Evolutionary conservation across 495 filamentous ascomycete genomes (phyloP).

Genomic region (Baudoinia panamericana): DNA sequence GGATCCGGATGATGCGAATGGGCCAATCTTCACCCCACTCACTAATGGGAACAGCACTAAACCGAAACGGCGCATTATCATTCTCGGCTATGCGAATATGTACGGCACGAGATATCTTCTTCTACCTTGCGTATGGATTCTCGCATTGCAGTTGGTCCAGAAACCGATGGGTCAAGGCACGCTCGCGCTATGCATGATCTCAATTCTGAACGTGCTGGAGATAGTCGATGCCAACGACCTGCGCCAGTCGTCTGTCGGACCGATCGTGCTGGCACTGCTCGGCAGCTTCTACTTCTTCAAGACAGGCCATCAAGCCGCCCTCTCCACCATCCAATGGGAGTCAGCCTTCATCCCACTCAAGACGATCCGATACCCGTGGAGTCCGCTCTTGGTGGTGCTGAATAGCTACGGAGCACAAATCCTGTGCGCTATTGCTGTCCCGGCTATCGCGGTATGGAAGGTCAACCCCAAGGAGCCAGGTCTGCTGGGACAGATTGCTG

Average conservation of each 20-base stretch:
- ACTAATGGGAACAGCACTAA: conserved; percentile 24
- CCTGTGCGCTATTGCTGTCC: conserved; percentile 61
- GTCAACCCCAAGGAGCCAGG: conserved; percentile 40
- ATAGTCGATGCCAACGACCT: conserved; percentile 70
- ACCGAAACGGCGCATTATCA: conserved; percentile 39
- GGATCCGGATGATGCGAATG: conserved; percentile 22
- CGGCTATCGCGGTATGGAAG: conserved; percentile 81
- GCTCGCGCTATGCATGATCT: conserved; percentile 64
- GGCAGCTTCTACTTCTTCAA: conserved; percentile 94
- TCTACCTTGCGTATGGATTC: conserved; percentile 61
- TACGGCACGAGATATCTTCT: conserved; percentile 86
- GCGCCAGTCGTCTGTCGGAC: conserved; percentile 59
- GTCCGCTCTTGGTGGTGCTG: conserved; percentile 62
- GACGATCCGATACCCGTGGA: conserved; percentile 77
- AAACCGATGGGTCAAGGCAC: conserved; percentile 91
- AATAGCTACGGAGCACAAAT: conserved; percentile 89
- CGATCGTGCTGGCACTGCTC: conserved; percentile 68
- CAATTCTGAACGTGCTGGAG: conserved; percentile 77
- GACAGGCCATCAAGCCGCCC: conserved; percentile 86
- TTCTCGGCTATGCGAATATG: conserved; percentile 83
- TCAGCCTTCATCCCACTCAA: conserved; percentile 83
- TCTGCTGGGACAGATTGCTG: conserved; percentile 53
- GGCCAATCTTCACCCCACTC: conserved; percentile 29
- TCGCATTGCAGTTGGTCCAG: conserved; percentile 64
- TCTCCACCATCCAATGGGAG: conserved; percentile 90